Evolutionary conservation across 805 yeast genomes (phyloP).

Genomic region (Yarrowia sp.): DNA sequence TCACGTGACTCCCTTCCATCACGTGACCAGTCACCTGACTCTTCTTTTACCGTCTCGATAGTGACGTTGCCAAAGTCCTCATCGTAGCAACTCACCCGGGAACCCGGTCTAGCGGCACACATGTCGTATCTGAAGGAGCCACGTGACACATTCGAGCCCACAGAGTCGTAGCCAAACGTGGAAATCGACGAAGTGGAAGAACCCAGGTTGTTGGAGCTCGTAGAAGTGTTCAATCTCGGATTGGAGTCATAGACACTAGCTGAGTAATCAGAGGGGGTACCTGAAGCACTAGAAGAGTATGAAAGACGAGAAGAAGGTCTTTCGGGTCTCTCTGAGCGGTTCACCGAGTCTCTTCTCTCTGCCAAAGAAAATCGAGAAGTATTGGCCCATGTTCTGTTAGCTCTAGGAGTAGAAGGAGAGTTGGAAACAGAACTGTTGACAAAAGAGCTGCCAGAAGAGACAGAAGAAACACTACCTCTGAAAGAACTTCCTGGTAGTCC

Average conservation of each 20-base stretch:
- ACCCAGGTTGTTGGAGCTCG: too few species aligned
- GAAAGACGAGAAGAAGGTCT: too few species aligned
- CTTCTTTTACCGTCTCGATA: not conserved
- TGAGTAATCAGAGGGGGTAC: too few species aligned
- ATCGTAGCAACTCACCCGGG: constrained; percentile 16
- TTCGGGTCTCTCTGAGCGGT: not conserved
- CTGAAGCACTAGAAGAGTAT: too few species aligned
- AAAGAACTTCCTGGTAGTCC: too few species aligned
- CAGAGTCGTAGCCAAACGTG: constrained; percentile 25
- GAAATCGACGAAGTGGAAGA: constrained; percentile 17
- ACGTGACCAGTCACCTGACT: not conserved
- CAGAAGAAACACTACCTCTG: too few species aligned
- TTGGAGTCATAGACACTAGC: too few species aligned
- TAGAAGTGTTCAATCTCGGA: too few species aligned
- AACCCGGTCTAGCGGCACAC: constrained; percentile 4
- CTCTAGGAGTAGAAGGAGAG: not conserved
- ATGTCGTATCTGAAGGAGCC: constrained; percentile 33
- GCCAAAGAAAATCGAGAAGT: not conserved
- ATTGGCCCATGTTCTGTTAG: constrained; percentile 26
- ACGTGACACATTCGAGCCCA: constrained; percentile 12
- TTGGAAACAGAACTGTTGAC: not conserved
- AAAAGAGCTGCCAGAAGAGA: not conserved
- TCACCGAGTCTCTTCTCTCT: not conserved
- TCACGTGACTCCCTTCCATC: not conserved
- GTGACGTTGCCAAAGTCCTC: constrained; percentile 17